Base-by-base conservation (phyloP, 2,329 filamentous ascomycete genomes). In the Blumeriella jaapii region DNA sequence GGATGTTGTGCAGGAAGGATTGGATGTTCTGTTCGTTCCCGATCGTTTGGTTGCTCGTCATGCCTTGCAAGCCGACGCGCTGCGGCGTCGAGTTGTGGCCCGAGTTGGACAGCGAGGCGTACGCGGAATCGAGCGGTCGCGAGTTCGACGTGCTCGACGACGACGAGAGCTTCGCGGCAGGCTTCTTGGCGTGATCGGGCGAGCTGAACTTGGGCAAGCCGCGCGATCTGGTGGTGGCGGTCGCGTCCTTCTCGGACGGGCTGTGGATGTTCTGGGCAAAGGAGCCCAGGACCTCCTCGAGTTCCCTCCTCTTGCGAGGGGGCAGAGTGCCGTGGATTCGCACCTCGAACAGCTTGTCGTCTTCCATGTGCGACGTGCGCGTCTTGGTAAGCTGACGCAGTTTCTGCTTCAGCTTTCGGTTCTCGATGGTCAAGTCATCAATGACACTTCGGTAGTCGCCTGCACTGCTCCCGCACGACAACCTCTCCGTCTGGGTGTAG, bases 401-500 rank as follows among this genome's bases (percentile, higher is more conserved):
- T 12, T 27, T 9, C 25, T 27, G 75, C 59, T 78, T 86, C 41
- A 93, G 57, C 33, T 74, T 78, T 55, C 84, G 82, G 54, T 91
- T 93, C 53, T 86, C 80, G 16, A 93, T 64, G 0, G 84, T 93
- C 39, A 93, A 59, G 53, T 93, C 85, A 50, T 93, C 84, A 30
- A 93, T 93, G 11, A 93, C 82, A 46, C 80, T 80, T 29, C 84
- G 69, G 41, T 76, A 87, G 37, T 87, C 83, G 38, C 82, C 82
- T 17, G 71, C 74, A 20, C 45, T 46, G 30, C 46, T 52, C 10
- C 36, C 41, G 29, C 39, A n/a, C n/a, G n/a, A n/a, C 43, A n/a
- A 39, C 41, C 9, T 14, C 34, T 25, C 39, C 15, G 4, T 36
- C 28, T n/a, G 12, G 9, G 12, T 30, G 18, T 18, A 14, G 20